Percentiles rank a stretch among this genome's conserved stretches.
Evolutionary conservation across 148 eudicot species (phyloP).

Genomic region (Vaccinium corymbosum): DNA sequence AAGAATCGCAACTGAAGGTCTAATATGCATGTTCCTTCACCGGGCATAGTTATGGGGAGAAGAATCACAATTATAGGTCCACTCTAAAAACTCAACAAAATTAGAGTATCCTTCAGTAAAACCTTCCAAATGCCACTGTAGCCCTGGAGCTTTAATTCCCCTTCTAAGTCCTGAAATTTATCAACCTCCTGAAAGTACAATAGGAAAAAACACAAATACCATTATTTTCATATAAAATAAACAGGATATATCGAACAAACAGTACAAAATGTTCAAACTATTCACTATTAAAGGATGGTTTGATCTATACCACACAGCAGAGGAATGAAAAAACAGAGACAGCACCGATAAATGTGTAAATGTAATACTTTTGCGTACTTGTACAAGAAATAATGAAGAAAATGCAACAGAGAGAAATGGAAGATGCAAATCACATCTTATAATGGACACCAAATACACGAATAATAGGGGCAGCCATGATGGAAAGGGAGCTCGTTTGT

Average conservation of each 20-base stretch:
- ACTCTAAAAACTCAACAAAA: not conserved
- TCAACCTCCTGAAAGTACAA: conserved; percentile 77
- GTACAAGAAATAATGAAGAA: not conserved
- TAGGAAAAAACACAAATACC: conserved; percentile 7
- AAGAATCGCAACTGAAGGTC: not conserved
- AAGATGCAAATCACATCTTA: not conserved
- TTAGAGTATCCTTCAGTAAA: conserved; percentile 10
- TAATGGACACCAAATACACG: no score
- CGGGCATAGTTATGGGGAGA: not conserved
- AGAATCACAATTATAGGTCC: not conserved
- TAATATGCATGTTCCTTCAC: not conserved
- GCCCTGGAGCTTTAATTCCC: conserved; percentile 65
- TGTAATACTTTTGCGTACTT: not conserved
- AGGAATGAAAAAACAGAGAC: not conserved
- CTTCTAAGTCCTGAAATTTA: conserved; percentile 73
- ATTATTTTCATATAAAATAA: conserved; percentile 4
- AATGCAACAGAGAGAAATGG: not conserved
- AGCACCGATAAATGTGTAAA: not conserved
- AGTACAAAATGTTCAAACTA: not conserved
- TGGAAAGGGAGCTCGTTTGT: no score
- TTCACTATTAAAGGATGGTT: not conserved
- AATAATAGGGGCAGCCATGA: no score
- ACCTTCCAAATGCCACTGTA: conserved; percentile 97
- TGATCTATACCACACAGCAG: not conserved
- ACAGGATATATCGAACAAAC: not conserved